Conservation (phyloP, 148 eudicot genomes). For the Vaccinium darrowii region DNA sequence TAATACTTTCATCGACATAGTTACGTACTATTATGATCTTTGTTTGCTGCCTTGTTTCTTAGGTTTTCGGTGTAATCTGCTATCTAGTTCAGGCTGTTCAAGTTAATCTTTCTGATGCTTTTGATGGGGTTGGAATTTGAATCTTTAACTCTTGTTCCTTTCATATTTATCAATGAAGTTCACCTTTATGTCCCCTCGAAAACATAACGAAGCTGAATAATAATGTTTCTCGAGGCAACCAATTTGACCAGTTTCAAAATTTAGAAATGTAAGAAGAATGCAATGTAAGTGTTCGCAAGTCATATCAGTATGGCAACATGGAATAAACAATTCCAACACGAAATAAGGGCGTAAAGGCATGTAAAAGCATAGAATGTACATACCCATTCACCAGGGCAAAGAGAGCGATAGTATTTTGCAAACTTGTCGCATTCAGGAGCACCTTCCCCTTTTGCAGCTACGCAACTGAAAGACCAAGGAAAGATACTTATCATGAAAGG, state of each 20-base stretch:
- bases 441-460: constrained; percentile 56
- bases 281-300: background rate
- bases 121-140: background rate
- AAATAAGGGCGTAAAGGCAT: background rate
- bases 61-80: no score
- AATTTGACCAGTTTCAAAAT: background rate
- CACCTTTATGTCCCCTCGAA: background rate
- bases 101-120: background rate
- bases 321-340: background rate
- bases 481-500: background rate
- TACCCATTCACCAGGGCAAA: constrained; percentile 71
- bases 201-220: background rate
- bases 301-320: background rate
- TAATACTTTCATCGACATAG: background rate
- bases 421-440: constrained; percentile 57
- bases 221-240: background rate
- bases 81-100: background rate
- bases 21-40: background rate
- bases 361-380: constrained; percentile 5
- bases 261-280: background rate
- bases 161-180: background rate
- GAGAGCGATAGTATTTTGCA: constrained; percentile 57
- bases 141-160: background rate
- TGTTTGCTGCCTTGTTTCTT: background rate
- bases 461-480: constrained; percentile 32